Base-by-base conservation (phyloP, 2,329 filamentous ascomycete species). In the Diaporthe vexans region DNA sequence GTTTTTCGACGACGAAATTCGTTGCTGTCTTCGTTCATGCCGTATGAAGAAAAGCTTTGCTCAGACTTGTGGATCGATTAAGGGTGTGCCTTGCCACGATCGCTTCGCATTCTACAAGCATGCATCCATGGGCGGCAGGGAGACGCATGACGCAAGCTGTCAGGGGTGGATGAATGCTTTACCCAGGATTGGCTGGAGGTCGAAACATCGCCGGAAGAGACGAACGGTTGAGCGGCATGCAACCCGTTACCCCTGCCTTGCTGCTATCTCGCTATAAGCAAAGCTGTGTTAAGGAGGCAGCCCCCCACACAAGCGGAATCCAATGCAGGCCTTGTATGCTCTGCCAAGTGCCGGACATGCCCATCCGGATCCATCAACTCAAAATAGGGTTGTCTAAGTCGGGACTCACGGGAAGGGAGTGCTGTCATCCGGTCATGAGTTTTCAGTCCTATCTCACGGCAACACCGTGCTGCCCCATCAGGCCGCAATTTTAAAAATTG, bases 331-430 rank as follows among this genome's bases (percentile, higher is more conserved):
- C 46, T 3, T 15, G 13, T 43, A 21, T 46, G 3, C 43, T 21
- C 43, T 46, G 29, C 61, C 43, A 35, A 35, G 46, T 52, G 61
- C 33, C 13, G 61, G 46, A 33, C 19, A 26, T n/a, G n/a, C n/a
- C 48, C 21, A 19, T 46, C 48, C 33, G 63, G 21, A 40, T 68
- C 63, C 48, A 40, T 40, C 33, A 68, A 68, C 29, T 68, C 63
- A 68, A 68, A 54, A 40, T 68, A 68, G 33, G 63, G 48, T 40
- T 54, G n/a, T 29, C 46, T 67, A 46, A 10, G 10, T 33, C 40
- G 59, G 24, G 24, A 46, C 9, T 13, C 29, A 54, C 63, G 48
- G 48, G 48, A 68, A 54, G 33, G 46, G 35, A 37, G 17, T 5
- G 4, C 46, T 52, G n/a, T 35, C n/a, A n/a, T 35, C 63, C 48